Evolutionary conservation across 768 basidiomycete species (phyloP).

Genomic region (Fomitopsis pulvina): DNA sequence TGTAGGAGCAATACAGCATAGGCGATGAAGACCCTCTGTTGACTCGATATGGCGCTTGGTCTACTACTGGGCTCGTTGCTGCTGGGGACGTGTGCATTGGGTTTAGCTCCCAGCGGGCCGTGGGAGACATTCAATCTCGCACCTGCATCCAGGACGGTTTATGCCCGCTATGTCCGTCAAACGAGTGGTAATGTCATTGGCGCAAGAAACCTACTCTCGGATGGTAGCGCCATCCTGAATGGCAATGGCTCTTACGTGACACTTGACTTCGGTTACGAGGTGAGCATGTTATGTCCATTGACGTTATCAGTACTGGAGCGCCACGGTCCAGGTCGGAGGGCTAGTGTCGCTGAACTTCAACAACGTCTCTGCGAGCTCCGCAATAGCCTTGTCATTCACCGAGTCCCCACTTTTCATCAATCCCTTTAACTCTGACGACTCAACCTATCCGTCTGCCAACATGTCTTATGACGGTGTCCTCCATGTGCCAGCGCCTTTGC

Average conservation of each 20-base stretch:
- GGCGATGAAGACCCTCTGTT: background rate
- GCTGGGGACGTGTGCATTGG: background rate
- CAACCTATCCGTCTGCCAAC: slow-evolving; percentile 27
- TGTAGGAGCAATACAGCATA: too few species aligned
- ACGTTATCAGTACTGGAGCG: background rate
- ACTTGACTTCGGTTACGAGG: slow-evolving; percentile 51
- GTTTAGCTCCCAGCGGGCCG: slow-evolving; percentile 36
- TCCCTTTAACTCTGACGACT: slow-evolving; percentile 45
- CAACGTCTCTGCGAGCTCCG: slow-evolving; percentile 24
- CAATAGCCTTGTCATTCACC: slow-evolving; percentile 48
- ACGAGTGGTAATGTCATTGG: slow-evolving; percentile 29
- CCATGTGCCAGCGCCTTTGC: slow-evolving; percentile 29
- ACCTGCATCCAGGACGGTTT: slow-evolving; percentile 40
- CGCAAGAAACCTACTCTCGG: slow-evolving; percentile 28
- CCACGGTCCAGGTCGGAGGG: slow-evolving; percentile 39
- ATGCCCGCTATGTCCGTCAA: slow-evolving; percentile 34
- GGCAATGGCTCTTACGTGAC: slow-evolving; percentile 41
- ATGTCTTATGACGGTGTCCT: slow-evolving; percentile 42
- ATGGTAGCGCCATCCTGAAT: slow-evolving; percentile 29
- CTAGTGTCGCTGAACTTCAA: slow-evolving; percentile 43
- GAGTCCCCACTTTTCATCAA: slow-evolving; percentile 52
- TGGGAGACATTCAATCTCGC: slow-evolving; percentile 51
- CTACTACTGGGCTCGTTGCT: background rate
- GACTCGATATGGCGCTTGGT: background rate
- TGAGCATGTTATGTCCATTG: slow-evolving; percentile 14